Evolutionary conservation across 2,329 filamentous ascomycete genomes (phyloP), one percentile per base, ranked within the genome.

Genomic region (Shiraia bambusicola): DNA sequence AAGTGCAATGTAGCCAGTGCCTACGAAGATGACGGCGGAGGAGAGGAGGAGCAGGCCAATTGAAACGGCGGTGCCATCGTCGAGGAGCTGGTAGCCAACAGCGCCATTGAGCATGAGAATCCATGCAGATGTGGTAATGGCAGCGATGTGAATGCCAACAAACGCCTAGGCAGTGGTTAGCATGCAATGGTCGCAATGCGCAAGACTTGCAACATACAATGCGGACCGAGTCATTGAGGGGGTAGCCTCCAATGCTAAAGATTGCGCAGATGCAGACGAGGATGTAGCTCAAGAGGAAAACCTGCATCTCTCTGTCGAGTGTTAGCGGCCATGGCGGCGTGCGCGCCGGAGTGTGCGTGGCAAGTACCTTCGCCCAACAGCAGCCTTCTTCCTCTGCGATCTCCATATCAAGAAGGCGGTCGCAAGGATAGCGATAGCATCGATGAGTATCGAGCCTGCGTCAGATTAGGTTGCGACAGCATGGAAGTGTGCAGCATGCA

Each of bases 231-330:
- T 77, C 72, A 54, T 80, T 74, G 14, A 96, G 72, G 2, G 92
- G 90, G 59, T 98, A 92, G 22, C 85, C 87, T 55, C 93, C 93
- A 26, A 97, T 83, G 0, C 90, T 91, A 72, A 98, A 96, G 61
- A 98, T 95, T 69, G 97, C 93, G 72, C 91, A 96, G 60, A 98
- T 87, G 59, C 87, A 83, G 47, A 97, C 83, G 44, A 97, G 71
- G 42, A 95, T 86, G 68, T 89, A 98, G 36, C 87, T 85, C 29
- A 88, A 49, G 36, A 98, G 80, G 72, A 98, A 97, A 25, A 96
- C 62, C 77, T 98, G 93, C 81, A 98, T 97, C 71, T 98, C 93
- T 69, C 93, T 95, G 62, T 42, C 40, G 30, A 48, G 41, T 56
- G 61, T 64, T 22, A 65, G 59, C 50, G n/a, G n/a, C 29, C 28